Evolutionary conservation across 148 eudicot genomes (phyloP).

Genomic region (Rheum nobile): DNA sequence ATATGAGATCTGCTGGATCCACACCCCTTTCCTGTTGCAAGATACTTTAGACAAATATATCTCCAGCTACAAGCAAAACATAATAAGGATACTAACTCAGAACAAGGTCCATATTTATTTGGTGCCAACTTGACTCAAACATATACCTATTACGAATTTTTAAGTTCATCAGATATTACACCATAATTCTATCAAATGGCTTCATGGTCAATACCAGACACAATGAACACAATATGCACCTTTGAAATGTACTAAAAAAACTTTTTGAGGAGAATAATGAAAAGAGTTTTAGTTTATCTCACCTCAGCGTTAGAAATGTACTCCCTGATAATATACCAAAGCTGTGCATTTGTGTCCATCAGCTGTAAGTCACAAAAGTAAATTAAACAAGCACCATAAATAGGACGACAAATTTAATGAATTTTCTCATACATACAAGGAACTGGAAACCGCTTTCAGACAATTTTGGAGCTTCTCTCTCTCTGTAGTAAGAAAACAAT

Average conservation of each 20-base stretch:
- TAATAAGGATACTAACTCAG: background rate
- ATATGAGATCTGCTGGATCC: constrained; percentile 78
- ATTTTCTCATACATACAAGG: constrained; percentile 40
- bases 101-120: background rate
- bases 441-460: constrained; percentile 96
- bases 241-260: background rate
- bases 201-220: background rate
- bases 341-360: constrained; percentile 98
- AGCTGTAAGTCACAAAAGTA: constrained; percentile 42
- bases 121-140: background rate
- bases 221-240: background rate
- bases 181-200: background rate
- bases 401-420: background rate
- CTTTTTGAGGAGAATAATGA: background rate
- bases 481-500: constrained; percentile 29
- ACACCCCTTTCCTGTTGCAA: constrained; percentile 69
- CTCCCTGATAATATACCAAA: constrained; percentile 96
- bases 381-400: constrained; percentile 5
- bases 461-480: constrained; percentile 72
- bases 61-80: background rate
- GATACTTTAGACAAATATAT: constrained; percentile 3
- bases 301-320: constrained; percentile 94
- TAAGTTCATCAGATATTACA: background rate
- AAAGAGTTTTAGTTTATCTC: constrained; percentile 7
- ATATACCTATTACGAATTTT: background rate